These are phyloP conservation scores for Lepidium sativum DNA, from an alignment of 345 rosid species.

Conservation along the genomic window DNA sequence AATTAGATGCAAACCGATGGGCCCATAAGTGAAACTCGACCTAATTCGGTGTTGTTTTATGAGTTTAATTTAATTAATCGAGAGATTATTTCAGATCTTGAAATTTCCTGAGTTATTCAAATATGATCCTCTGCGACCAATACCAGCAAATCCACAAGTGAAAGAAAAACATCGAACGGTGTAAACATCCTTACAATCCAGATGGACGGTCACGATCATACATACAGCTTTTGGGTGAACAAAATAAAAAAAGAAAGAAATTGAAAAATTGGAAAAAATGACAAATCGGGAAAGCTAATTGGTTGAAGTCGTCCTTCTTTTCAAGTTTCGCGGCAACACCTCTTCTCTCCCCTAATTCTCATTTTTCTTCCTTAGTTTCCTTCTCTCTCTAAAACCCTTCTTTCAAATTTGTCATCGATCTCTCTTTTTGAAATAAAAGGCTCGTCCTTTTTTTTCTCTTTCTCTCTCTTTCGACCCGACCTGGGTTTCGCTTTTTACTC, in stretches of 20 bases:
- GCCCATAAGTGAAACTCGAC: background rate
- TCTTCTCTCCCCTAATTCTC: background rate
- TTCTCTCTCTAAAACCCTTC: constrained; percentile 16
- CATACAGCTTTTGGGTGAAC: background rate
- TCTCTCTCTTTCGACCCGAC: background rate
- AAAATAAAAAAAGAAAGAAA: background rate
- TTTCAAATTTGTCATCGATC: constrained; percentile 17
- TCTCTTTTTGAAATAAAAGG: constrained; percentile 16
- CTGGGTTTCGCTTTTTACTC: background rate
- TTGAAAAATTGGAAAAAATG: background rate
- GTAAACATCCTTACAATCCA: too few species aligned
- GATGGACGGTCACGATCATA: constrained; percentile 4
- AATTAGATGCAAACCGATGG: too few species aligned
- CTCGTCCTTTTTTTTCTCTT: constrained; percentile 13
- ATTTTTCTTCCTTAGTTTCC: background rate
- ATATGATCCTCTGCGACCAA: constrained; percentile 7
- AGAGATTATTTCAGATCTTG: too few species aligned
- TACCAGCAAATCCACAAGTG: background rate
- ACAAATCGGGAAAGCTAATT: constrained; percentile 5
- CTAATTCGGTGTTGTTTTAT: background rate
- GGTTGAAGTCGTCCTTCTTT: constrained; percentile 35
- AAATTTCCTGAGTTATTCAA: background rate
- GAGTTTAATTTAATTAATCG: too few species aligned
- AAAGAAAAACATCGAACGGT: background rate
- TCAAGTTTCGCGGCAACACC: constrained; percentile 93